Percentiles rank a stretch among this genome's conserved stretches.
These are phyloP conservation scores for Podila epigama DNA, from an alignment of 192 early-diverging fungal species.

Conservation along the genomic window DNA sequence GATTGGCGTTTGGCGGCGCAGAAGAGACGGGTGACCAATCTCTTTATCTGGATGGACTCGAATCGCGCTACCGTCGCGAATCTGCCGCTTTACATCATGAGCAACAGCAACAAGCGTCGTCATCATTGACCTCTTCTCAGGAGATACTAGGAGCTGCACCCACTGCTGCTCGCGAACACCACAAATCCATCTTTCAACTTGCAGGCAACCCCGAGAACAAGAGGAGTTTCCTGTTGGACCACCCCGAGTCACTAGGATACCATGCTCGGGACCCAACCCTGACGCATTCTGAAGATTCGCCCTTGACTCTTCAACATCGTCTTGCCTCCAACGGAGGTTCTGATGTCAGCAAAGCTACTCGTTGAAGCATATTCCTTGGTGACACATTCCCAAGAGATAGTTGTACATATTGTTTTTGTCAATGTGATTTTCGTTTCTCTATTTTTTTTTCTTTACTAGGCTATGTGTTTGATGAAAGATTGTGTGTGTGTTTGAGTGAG, in stretches of 20 bases:
- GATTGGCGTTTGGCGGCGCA: conserved; percentile 33
- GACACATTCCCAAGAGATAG: too few relatives aligned
- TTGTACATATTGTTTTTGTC: background rate
- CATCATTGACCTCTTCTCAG: background rate
- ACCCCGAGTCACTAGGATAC: conserved; percentile 33
- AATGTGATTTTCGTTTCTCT: background rate
- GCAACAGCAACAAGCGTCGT: background rate
- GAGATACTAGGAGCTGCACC: conserved; percentile 12
- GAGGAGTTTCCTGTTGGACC: conserved; percentile 28
- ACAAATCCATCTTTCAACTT: conserved; percentile 28
- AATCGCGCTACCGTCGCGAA: conserved; percentile 4
- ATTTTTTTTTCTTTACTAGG: conserved; percentile 1
- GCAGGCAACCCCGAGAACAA: conserved; percentile 27
- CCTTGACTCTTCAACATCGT: conserved; percentile 4
- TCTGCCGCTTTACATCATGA: background rate
- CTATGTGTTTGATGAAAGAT: too few relatives aligned
- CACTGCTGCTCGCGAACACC: conserved; percentile 11
- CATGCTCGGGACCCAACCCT: conserved; percentile 16
- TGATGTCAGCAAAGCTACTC: conserved; percentile 16
- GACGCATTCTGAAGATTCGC: conserved; percentile 11
- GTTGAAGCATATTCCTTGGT: too few relatives aligned
- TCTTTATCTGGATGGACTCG: conserved; percentile 23
- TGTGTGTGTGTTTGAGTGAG: too few relatives aligned
- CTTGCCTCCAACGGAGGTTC: background rate
- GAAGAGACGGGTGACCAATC: conserved; percentile 38